phyloP scores from a whole-genome alignment of 169 alveolate species.

The Neospora caninum region DNA sequence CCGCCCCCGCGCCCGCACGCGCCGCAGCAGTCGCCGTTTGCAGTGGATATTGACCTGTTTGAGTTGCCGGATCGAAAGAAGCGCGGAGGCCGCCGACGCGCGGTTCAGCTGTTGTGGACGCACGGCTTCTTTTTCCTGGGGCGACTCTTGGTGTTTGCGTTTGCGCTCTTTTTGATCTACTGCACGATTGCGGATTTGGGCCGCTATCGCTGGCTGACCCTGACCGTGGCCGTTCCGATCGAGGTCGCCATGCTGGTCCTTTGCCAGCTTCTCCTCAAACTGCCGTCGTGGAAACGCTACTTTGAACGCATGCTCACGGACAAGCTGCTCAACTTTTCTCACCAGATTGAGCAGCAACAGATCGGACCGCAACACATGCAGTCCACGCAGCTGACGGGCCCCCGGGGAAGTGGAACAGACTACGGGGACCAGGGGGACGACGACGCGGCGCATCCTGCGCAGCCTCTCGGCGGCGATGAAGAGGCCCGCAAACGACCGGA shows the following conservation, averaged over 20 bases:
- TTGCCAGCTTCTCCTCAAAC: neutral
- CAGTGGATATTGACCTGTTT: neutral
- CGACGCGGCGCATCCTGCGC: neutral
- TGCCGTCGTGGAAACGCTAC: neutral
- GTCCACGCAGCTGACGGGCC: neutral
- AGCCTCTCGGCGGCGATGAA: neutral
- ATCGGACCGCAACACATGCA: neutral
- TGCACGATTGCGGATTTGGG: neutral
- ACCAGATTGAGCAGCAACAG: neutral
- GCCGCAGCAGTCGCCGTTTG: conserved; percentile 18
- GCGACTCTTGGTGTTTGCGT: neutral
- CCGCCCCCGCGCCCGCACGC: neutral
- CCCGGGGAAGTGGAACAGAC: neutral
- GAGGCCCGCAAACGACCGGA: neutral
- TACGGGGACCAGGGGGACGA: neutral
- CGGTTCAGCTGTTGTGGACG: neutral
- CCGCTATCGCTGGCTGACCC: neutral
- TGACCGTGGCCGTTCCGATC: conserved; percentile 19
- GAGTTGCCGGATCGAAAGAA: neutral
- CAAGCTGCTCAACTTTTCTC: neutral
- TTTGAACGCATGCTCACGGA: neutral
- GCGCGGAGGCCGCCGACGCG: neutral
- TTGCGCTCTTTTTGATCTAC: neutral
- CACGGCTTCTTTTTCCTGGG: neutral
- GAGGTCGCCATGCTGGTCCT: conserved; percentile 7